Base-by-base conservation (phyloP, 177 flowering plant genomes). In the Vitis hybrid region DNA sequence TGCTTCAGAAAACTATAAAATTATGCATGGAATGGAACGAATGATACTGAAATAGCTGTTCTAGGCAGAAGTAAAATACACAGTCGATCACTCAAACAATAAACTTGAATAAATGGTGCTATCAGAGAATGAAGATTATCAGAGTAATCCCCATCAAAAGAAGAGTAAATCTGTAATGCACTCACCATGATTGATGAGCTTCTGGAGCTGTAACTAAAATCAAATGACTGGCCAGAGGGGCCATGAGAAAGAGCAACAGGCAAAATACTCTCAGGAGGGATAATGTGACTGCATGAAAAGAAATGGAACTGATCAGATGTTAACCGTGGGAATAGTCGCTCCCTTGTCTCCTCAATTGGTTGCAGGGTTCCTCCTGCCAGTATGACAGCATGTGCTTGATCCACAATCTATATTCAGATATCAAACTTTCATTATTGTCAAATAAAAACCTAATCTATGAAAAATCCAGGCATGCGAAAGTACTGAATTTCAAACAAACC, bases 281-380 rank as follows among this genome's bases (percentile, higher is more conserved):
- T 82, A 77, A 94, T 90, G 71, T 96, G 99, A 73, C 85, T 75
- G 67, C 98, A 96, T 18, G 98, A 89, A 77, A 96, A 96, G 81
- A 96, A 92, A 64, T 84, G 86, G 64, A 90, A 81, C 74, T 78
- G 80, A 56, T 86, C 78, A 15, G 76, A 72, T 7, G 86, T 75
- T 76, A 93, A 75, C 81, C 87, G 79, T 45, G 98, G 97, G 74
- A 96, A 96, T 29, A 96, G 92, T 49, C 98, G 81, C 77, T 88
- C 91, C 78, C 84, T 84, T 74, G 90, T 93, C 78, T 93, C 98
- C 79, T 92, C 98, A 60, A 93, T 83, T 33, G 99, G 99, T 75
- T 92, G 97, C 77, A 96, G 82, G 64, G 99, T 96, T 29, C 98
- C 99, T n/a, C 99, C 98, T 10, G 97, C 97, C 74, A 96, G 77